Evolutionary conservation across 2,329 filamentous ascomycete genomes (phyloP).

Genomic region (Myriosclerotinia duriaeana): DNA sequence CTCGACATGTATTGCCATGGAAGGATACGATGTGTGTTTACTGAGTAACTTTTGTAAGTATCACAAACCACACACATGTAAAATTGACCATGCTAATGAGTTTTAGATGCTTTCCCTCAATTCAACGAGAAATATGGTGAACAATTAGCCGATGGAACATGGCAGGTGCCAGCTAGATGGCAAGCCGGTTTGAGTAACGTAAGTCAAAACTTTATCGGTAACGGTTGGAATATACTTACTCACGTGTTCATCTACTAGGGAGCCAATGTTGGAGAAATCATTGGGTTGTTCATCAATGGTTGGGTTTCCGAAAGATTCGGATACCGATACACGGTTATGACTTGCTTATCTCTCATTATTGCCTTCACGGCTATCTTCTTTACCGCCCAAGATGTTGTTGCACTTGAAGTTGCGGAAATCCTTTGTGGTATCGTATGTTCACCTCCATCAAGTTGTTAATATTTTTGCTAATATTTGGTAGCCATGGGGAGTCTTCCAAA

Average conservation of each 20-base stretch:
- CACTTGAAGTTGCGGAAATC: conserved; percentile 49
- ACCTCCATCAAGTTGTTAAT: not conserved
- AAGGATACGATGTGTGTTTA: conserved; percentile 45
- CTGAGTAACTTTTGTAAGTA: conserved; percentile 42
- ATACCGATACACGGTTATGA: conserved; percentile 42
- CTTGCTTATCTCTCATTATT: conserved; percentile 39
- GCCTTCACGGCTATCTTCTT: conserved; percentile 52
- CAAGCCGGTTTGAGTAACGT: conserved; percentile 39
- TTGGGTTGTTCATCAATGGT: conserved; percentile 50
- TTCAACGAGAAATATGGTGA: conserved; percentile 41
- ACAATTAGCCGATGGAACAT: conserved; percentile 23
- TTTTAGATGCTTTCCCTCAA: conserved; percentile 41
- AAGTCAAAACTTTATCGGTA: not conserved
- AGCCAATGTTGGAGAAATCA: conserved; percentile 42
- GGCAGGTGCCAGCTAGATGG: conserved; percentile 38
- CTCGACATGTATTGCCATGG: conserved; percentile 46
- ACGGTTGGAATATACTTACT: not conserved
- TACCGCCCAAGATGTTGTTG: conserved; percentile 48
- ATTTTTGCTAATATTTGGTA: conserved; percentile 27
- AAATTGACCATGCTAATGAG: conserved; percentile 27
- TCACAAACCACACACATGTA: not conserved
- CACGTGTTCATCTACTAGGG: conserved; percentile 25
- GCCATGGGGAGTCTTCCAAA: conserved; percentile 48
- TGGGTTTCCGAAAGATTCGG: conserved; percentile 49
- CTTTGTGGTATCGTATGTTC: conserved; percentile 44